Conservation (phyloP, 2,329 filamentous ascomycete genomes). For the Penicillium frequentans region DNA sequence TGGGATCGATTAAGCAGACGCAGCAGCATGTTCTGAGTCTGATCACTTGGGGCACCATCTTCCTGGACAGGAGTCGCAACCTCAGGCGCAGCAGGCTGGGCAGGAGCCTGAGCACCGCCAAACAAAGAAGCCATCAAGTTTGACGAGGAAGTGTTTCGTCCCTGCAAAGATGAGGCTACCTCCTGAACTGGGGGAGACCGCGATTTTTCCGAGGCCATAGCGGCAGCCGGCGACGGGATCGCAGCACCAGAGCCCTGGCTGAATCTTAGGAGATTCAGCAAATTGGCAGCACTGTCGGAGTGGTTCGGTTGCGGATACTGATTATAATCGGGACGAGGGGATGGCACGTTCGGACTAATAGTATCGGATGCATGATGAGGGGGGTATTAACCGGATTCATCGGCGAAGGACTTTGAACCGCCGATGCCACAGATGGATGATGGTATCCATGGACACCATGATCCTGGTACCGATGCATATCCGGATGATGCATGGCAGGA, state of each 20-base stretch:
- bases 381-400: slow-evolving; percentile 31
- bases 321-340: slow-evolving; percentile 45
- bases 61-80: slow-evolving; percentile 20
- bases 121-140: slow-evolving; percentile 60
- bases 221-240: slow-evolving; percentile 16
- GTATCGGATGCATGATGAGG: slow-evolving; percentile 59
- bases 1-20: slow-evolving; percentile 78
- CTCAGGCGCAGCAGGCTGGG: slow-evolving; percentile 24
- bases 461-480: slow-evolving; percentile 30
- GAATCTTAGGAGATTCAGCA: slow-evolving; percentile 67
- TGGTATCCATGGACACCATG: slow-evolving; percentile 47
- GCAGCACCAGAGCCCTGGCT: slow-evolving; percentile 47
- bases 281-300: slow-evolving; percentile 54
- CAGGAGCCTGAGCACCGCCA: slow-evolving; percentile 41
- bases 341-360: slow-evolving; percentile 56
- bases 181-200: slow-evolving; percentile 30
- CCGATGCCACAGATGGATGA: slow-evolving; percentile 59
- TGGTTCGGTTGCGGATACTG: slow-evolving; percentile 38
- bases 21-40: slow-evolving; percentile 82
- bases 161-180: slow-evolving; percentile 26
- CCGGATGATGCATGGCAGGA: slow-evolving; percentile 1
- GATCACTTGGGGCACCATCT: slow-evolving; percentile 43
- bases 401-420: slow-evolving; percentile 55
- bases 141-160: slow-evolving; percentile 52
- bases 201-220: slow-evolving; percentile 22